Evolutionary conservation across 371 early-diverging fungal genomes (phyloP).

Genomic region (Apophysomyces variabilis): DNA sequence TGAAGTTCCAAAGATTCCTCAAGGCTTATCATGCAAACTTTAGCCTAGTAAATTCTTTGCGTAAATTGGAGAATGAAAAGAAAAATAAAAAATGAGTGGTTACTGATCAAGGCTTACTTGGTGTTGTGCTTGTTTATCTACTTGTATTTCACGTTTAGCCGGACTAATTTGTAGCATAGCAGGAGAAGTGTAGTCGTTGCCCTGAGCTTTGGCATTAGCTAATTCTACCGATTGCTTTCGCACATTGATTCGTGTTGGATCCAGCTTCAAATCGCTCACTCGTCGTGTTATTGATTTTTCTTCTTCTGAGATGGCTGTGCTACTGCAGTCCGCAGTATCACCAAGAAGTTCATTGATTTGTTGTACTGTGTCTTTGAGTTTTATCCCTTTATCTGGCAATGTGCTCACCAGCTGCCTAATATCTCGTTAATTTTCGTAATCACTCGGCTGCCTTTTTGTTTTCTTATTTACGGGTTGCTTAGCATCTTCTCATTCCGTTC

Average conservation of each 20-base stretch:
- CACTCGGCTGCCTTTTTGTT: neutral
- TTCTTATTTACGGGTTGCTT: slow-evolving; percentile 35
- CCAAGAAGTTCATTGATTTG: slow-evolving; percentile 28
- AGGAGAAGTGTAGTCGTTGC: neutral
- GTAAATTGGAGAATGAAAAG: neutral
- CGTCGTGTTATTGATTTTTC: slow-evolving; percentile 17
- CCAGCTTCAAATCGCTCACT: slow-evolving; percentile 25
- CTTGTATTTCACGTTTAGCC: slow-evolving; percentile 1
- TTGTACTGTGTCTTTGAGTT: slow-evolving; percentile 31
- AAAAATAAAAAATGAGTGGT: too few relatives aligned
- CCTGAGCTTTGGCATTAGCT: slow-evolving; percentile 17
- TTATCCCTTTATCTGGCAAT: slow-evolving; percentile 45
- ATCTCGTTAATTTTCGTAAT: neutral
- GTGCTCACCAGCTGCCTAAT: slow-evolving; percentile 19
- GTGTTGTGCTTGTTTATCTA: neutral
- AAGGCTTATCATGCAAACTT: slow-evolving; percentile 37
- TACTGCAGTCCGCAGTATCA: slow-evolving; percentile 1
- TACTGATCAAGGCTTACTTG: neutral
- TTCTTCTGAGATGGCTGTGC: slow-evolving; percentile 9
- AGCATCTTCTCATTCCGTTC: slow-evolving; percentile 31
- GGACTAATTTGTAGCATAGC: slow-evolving; percentile 7
- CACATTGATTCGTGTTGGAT: slow-evolving; percentile 14
- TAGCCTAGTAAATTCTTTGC: slow-evolving; percentile 1
- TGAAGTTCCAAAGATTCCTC: slow-evolving; percentile 46
- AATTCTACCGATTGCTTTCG: slow-evolving; percentile 24